These are phyloP conservation scores for Ceratocystis ficicola DNA, from an alignment of 2,329 filamentous ascomycete genomes.

Conservation along the genomic window DNA sequence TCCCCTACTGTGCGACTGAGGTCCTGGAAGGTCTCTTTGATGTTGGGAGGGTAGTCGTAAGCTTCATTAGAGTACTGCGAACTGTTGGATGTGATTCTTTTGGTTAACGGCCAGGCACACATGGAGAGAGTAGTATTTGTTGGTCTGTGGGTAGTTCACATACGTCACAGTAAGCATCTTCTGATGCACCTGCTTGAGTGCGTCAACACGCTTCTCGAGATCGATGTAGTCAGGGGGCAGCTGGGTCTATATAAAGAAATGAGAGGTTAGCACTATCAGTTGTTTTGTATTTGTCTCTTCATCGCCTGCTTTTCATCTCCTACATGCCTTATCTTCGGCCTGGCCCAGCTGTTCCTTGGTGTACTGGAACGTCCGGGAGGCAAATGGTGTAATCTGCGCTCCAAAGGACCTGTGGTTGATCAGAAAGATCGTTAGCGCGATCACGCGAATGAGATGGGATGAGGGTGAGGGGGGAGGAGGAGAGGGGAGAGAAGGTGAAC, in stretches of 20 bases:
- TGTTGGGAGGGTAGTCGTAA: slow-evolving; percentile 92
- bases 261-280: background rate
- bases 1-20: slow-evolving; percentile 90
- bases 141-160: slow-evolving; percentile 31
- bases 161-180: slow-evolving; percentile 95
- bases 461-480: too few species aligned
- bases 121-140: background rate
- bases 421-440: background rate
- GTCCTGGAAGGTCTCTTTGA: slow-evolving; percentile 95
- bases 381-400: slow-evolving; percentile 80
- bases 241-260: slow-evolving; percentile 55
- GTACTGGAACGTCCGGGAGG: slow-evolving; percentile 88
- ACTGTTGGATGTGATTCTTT: slow-evolving; percentile 34
- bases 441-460: background rate
- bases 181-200: slow-evolving; percentile 90
- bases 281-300: too few species aligned
- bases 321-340: slow-evolving; percentile 73
- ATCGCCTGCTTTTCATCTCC: too few species aligned
- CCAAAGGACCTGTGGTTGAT: slow-evolving; percentile 43
- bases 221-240: slow-evolving; percentile 96
- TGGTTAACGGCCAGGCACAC: background rate
- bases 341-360: slow-evolving; percentile 96
- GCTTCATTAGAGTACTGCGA: slow-evolving; percentile 85
- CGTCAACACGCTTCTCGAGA: slow-evolving; percentile 96
- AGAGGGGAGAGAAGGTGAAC: background rate